Evolutionary conservation across 2,329 filamentous ascomycete species (phyloP).

Genomic region (Tolypocladium tundrense): DNA sequence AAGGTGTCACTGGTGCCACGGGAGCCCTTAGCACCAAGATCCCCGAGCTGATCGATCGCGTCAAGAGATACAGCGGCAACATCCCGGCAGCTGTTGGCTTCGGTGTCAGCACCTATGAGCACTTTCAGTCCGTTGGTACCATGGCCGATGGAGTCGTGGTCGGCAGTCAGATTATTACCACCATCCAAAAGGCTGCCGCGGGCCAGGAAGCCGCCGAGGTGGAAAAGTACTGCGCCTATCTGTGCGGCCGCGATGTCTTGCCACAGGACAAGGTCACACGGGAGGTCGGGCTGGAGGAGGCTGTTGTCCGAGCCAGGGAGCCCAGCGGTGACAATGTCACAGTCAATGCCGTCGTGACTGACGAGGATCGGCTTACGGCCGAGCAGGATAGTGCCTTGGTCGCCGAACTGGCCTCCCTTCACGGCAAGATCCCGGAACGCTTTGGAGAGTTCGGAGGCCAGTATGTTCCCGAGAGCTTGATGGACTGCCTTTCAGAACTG

Average conservation of each 20-base stretch:
- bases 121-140: conserved; percentile 75
- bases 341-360: conserved; percentile 50
- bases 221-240: conserved; percentile 73
- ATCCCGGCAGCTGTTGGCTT: conserved; percentile 90
- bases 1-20: conserved; percentile 89
- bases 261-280: conserved; percentile 35
- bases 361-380: conserved; percentile 55
- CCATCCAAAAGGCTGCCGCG: conserved; percentile 36
- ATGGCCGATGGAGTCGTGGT: conserved; percentile 93
- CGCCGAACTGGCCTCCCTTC: conserved; percentile 77
- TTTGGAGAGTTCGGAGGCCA: conserved; percentile 97
- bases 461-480: conserved; percentile 93
- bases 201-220: conserved; percentile 51
- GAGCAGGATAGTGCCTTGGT: conserved; percentile 51
- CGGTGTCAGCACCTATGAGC: conserved; percentile 88
- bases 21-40: conserved; percentile 74
- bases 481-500: conserved; percentile 89
- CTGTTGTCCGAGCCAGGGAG: conserved; percentile 43
- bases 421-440: conserved; percentile 68
- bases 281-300: conserved; percentile 62
- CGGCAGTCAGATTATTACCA: conserved; percentile 87
- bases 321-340: conserved; percentile 32
- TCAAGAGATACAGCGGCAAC: conserved; percentile 87
- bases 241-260: conserved; percentile 36
- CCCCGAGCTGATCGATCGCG: conserved; percentile 69